phyloP scores from a whole-genome alignment of 2,329 filamentous ascomycete species.

The Fusarium oligoseptatum region DNA sequence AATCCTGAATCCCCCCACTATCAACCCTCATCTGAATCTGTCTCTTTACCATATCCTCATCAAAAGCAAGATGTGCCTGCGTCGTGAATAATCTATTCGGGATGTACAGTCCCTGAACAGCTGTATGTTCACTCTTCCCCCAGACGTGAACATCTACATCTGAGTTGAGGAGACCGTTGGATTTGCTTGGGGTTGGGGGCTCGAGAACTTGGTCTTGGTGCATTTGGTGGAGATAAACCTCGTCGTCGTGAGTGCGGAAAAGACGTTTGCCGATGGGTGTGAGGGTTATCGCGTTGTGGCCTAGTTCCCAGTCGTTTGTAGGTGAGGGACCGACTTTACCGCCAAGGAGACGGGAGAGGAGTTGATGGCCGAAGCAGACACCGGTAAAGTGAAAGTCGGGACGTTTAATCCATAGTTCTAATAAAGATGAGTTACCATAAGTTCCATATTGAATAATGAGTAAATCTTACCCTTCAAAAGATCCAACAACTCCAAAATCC shows the following conservation, averaged over 20 bases:
- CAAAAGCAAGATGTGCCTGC: conserved; percentile 86
- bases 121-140: conserved; percentile 74
- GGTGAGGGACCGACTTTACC: conserved; percentile 75
- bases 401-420: conserved; percentile 63
- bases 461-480: conserved; percentile 58
- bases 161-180: conserved; percentile 52
- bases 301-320: conserved; percentile 77
- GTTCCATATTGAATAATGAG: background rate
- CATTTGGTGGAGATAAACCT: conserved; percentile 80
- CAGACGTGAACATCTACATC: conserved; percentile 65
- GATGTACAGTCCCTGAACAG: conserved; percentile 81
- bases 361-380: conserved; percentile 86
- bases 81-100: conserved; percentile 75
- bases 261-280: conserved; percentile 75
- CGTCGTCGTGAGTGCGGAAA: conserved; percentile 68
- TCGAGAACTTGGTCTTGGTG: conserved; percentile 79
- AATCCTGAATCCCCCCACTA: conserved; percentile 71
- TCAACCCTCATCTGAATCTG: conserved; percentile 72
- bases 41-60: conserved; percentile 74
- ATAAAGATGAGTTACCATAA: background rate
- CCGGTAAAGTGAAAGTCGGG: conserved; percentile 74
- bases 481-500: conserved; percentile 79
- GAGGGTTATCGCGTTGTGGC: conserved; percentile 74
- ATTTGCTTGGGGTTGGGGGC: conserved; percentile 67
- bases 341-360: conserved; percentile 78